These are phyloP conservation scores for Polytrichum formosum DNA, from an alignment of 225 moss, liverwort and hornwort genomes.

Conservation along the genomic window DNA sequence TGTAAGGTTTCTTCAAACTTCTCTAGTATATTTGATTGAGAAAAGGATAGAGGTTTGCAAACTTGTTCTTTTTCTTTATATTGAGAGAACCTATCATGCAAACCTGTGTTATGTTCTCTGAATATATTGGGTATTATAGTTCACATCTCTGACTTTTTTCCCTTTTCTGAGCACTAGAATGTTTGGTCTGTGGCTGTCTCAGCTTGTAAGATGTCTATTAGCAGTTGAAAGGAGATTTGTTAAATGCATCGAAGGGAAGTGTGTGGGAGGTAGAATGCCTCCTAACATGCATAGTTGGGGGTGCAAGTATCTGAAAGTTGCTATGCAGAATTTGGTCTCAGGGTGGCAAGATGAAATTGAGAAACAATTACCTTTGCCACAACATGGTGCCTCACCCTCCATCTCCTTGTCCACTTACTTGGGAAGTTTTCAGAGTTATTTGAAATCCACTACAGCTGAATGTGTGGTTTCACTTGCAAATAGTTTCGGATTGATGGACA, in stretches of 20 bases:
- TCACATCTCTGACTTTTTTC: too few relatives aligned
- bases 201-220: neutral
- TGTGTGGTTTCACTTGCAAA: slow-evolving; percentile 51
- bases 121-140: too few relatives aligned
- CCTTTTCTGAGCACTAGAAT: too few relatives aligned
- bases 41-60: too few relatives aligned
- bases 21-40: too few relatives aligned
- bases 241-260: too few relatives aligned
- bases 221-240: neutral
- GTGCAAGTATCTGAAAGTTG: neutral
- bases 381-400: slow-evolving; percentile 8
- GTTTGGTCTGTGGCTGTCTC: slow-evolving; percentile 1
- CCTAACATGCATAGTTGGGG: neutral
- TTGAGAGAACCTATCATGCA: too few relatives aligned
- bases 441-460: slow-evolving; percentile 27
- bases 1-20: too few relatives aligned
- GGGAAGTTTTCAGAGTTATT: slow-evolving; percentile 9
- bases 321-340: slow-evolving; percentile 36
- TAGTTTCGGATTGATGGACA: slow-evolving; percentile 56
- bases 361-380: slow-evolving; percentile 21
- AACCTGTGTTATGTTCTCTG: too few relatives aligned
- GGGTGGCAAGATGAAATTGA: slow-evolving; percentile 47
- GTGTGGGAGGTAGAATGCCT: neutral
- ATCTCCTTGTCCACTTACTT: slow-evolving; percentile 8
- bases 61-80: too few relatives aligned